Evolutionary conservation across 1,284 basidiomycete species (phyloP).

Genomic region (Pulchroboletus neoregius): DNA sequence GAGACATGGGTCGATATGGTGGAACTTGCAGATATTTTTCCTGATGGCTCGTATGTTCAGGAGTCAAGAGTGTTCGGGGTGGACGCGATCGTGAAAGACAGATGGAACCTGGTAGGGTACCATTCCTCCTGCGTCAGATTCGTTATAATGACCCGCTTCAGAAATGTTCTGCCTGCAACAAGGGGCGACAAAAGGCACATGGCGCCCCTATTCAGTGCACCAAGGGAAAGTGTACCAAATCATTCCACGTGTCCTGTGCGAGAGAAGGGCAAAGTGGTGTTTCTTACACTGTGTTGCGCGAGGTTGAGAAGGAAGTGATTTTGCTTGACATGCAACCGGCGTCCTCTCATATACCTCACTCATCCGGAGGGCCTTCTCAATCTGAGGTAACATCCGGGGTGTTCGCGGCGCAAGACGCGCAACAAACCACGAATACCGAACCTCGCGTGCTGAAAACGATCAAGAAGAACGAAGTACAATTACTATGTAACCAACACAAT

Average conservation of each 20-base stretch:
- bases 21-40: conserved; percentile 34
- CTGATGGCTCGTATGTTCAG: conserved; percentile 36
- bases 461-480: conserved; percentile 66
- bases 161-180: conserved; percentile 87
- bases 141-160: conserved; percentile 32
- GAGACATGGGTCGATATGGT: conserved; percentile 83
- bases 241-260: conserved; percentile 93
- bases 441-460: conserved; percentile 57
- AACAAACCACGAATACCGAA: conserved; percentile 12
- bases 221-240: conserved; percentile 88
- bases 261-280: conserved; percentile 54
- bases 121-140: conserved; percentile 6
- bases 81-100: conserved; percentile 79
- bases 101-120: conserved; percentile 80
- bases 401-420: conserved; percentile 6
- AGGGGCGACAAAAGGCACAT: conserved; percentile 61
- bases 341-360: conserved; percentile 20
- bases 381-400: background rate
- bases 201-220: conserved; percentile 95
- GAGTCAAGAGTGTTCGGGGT: conserved; percentile 74
- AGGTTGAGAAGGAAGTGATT: conserved; percentile 76
- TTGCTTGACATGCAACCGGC: conserved; percentile 41
- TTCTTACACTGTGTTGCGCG: conserved; percentile 56
- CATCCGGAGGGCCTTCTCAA: conserved; percentile 8
- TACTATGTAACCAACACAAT: conserved; percentile 79